These are phyloP conservation scores for Dillenia turbinata DNA, from an alignment of 164 flowering plant species.

Conservation along the genomic window DNA sequence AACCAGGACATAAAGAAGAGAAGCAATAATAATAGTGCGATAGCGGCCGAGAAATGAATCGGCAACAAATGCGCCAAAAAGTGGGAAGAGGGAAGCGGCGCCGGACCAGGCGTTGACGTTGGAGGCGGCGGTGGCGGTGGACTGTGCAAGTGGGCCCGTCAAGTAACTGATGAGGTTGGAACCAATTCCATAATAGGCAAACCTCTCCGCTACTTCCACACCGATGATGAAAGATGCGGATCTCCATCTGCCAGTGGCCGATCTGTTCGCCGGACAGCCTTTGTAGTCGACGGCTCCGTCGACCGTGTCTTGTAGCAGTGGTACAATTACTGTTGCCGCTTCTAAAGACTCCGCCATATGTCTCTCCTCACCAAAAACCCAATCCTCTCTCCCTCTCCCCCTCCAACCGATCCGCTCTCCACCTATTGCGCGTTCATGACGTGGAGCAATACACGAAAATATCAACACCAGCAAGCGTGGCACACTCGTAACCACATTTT, in stretches of 20 bases:
- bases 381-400: no score
- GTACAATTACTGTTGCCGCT: background rate
- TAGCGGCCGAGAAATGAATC: slow-evolving; percentile 31
- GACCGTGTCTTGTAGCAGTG: slow-evolving; percentile 14
- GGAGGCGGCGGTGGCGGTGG: slow-evolving; percentile 31
- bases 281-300: slow-evolving; percentile 43
- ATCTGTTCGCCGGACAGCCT: slow-evolving; percentile 26
- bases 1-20: slow-evolving; percentile 32
- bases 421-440: no score
- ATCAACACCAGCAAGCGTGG: no score
- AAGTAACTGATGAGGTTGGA: slow-evolving; percentile 46
- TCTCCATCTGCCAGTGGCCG: slow-evolving; percentile 49
- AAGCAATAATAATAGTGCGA: slow-evolving; percentile 21
- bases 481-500: no score
- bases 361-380: no score
- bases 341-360: no score
- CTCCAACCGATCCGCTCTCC: no score
- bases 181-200: slow-evolving; percentile 47
- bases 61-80: slow-evolving; percentile 26
- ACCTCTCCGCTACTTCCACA: slow-evolving; percentile 57
- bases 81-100: slow-evolving; percentile 27
- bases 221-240: slow-evolving; percentile 56
- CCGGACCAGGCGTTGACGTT: slow-evolving; percentile 40
- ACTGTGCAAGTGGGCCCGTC: slow-evolving; percentile 39
- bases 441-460: no score